Percentiles rank a stretch among this genome's conserved stretches.
Conservation (phyloP, 225 moss, liverwort and hornwort species). For the Bryoerythrophyllum caledonicum region DNA sequence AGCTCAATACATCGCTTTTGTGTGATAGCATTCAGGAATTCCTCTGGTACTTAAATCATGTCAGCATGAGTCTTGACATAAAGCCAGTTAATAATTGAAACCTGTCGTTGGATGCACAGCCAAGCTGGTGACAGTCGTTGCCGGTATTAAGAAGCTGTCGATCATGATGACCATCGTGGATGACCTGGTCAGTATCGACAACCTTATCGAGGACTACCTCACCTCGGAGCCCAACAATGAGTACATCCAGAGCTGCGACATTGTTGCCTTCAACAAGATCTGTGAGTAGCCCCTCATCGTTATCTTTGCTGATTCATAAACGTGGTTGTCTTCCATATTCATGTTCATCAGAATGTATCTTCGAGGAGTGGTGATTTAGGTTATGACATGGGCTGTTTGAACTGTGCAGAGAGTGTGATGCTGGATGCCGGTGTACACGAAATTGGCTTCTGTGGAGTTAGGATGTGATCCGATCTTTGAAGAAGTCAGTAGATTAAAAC, state of each 20-base stretch:
- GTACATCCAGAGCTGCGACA: slow-evolving; percentile 94
- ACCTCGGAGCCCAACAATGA: slow-evolving; percentile 75
- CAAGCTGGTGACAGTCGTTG: slow-evolving; percentile 79
- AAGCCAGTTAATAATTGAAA: not conserved
- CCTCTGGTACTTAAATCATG: not conserved
- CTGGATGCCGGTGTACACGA: not conserved
- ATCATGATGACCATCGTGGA: slow-evolving; percentile 97
- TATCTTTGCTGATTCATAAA: not conserved
- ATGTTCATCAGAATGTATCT: not conserved
- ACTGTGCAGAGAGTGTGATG: slow-evolving; percentile 21
- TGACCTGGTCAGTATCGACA: slow-evolving; percentile 84
- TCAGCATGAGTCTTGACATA: not conserved
- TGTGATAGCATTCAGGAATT: too few species aligned
- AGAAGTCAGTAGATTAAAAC: not conserved
- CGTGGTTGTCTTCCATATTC: not conserved
- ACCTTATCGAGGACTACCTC: slow-evolving; percentile 78
- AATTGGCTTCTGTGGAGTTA: not conserved
- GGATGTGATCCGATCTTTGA: not conserved
- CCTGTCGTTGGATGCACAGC: slow-evolving; percentile 36
- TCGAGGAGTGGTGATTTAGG: not conserved
- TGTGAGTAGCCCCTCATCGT: slow-evolving; percentile 45
- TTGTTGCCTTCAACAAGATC: slow-evolving; percentile 98
- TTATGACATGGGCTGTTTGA: not conserved
- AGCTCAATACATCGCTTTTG: too few species aligned
- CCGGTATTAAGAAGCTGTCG: slow-evolving; percentile 91